Evolutionary conservation across 2,329 filamentous ascomycete species (phyloP).

Genomic region (Pseudopyrenochaeta lycopersici): DNA sequence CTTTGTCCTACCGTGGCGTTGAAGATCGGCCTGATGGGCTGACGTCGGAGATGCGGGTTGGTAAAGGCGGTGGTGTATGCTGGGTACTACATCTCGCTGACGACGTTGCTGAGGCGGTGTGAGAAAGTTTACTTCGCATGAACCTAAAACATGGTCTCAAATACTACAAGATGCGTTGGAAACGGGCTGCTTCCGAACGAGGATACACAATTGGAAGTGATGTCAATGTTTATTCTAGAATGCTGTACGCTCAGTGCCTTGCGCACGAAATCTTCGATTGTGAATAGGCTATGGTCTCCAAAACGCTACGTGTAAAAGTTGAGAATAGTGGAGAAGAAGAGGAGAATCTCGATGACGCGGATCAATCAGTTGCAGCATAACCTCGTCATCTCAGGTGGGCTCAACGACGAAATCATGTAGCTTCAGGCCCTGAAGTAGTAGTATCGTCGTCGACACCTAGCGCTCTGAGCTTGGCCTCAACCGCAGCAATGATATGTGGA

Average conservation of each 20-base stretch:
- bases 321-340: not conserved
- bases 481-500: constrained; percentile 65
- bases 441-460: constrained; percentile 38
- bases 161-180: not conserved
- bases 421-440: constrained; percentile 24
- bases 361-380: not conserved
- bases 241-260: no score
- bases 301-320: not conserved
- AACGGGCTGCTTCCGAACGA: not conserved
- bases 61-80: not conserved
- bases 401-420: constrained; percentile 6
- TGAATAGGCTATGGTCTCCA: no score
- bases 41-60: not conserved
- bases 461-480: constrained; percentile 64
- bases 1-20: not conserved
- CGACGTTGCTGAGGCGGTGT: not conserved
- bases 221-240: no score
- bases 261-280: no score
- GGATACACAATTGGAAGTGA: not conserved
- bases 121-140: not conserved
- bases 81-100: not conserved
- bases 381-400: not conserved
- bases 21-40: not conserved
- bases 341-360: not conserved
- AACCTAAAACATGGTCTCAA: not conserved